Evolutionary conservation across 2,329 filamentous ascomycete species (phyloP).

Genomic region (Fusarium oxysporum): DNA sequence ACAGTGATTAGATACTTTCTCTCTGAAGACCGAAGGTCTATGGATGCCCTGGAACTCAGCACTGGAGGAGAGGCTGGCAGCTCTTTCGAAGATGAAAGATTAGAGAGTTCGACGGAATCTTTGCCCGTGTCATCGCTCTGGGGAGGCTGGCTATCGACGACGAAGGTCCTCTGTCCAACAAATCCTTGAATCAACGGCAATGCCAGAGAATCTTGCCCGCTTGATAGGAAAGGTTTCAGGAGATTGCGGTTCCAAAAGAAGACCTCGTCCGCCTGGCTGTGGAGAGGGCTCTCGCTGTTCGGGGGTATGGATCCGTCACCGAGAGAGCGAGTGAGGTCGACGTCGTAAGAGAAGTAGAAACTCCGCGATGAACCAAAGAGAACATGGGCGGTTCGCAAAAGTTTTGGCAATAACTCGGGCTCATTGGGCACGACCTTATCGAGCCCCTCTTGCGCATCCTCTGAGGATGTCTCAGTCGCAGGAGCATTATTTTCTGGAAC

Average conservation of each 20-base stretch:
- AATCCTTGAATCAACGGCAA: slow-evolving; percentile 95
- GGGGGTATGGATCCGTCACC: slow-evolving; percentile 47
- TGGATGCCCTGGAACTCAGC: slow-evolving; percentile 45
- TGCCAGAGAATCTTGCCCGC: slow-evolving; percentile 76
- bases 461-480: slow-evolving; percentile 26
- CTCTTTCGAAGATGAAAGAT: slow-evolving; percentile 50
- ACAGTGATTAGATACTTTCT: slow-evolving; percentile 82
- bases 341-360: slow-evolving; percentile 96
- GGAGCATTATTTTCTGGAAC: slow-evolving; percentile 29
- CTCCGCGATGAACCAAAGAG: slow-evolving; percentile 84
- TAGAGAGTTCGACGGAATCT: slow-evolving; percentile 60
- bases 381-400: slow-evolving; percentile 85
- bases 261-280: slow-evolving; percentile 77
- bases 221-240: slow-evolving; percentile 77
- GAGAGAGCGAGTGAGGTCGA: slow-evolving; percentile 83
- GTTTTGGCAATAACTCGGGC: slow-evolving; percentile 78
- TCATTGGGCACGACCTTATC: slow-evolving; percentile 42
- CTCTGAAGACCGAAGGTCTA: slow-evolving; percentile 61
- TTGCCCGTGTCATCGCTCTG: slow-evolving; percentile 61
- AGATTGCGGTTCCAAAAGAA: slow-evolving; percentile 95
- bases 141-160: slow-evolving; percentile 72
- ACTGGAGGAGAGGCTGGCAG: slow-evolving; percentile 40
- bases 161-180: slow-evolving; percentile 86
- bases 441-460: slow-evolving; percentile 53
- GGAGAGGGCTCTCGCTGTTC: slow-evolving; percentile 64